Percentiles rank a stretch among this genome's conserved stretches.
phyloP scores from a whole-genome alignment of 1,139 yeast species.

The Protomyces lactucae-debilis region DNA sequence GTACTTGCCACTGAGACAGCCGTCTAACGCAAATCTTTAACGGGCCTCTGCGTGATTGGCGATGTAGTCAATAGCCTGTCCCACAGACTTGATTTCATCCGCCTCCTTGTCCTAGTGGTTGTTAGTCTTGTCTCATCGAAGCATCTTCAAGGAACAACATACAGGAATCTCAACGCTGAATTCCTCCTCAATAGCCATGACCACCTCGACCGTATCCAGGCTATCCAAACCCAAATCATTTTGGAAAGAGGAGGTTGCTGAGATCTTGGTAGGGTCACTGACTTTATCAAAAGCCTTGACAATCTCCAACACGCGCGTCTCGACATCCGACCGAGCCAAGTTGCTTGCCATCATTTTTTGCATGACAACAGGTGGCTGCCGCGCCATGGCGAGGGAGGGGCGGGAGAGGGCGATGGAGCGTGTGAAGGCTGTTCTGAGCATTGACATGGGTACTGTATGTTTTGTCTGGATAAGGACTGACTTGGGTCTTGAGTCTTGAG shows the following conservation, averaged over 20 bases:
- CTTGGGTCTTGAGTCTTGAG: background rate
- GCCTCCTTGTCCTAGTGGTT: conserved; percentile 61
- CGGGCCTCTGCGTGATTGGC: conserved; percentile 60
- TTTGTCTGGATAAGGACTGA: background rate
- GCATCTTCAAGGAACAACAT: background rate
- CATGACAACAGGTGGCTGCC: background rate
- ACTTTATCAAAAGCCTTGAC: conserved; percentile 71
- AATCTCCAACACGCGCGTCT: conserved; percentile 69
- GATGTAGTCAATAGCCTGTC: conserved; percentile 74
- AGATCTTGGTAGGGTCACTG: conserved; percentile 38
- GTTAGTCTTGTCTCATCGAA: background rate
- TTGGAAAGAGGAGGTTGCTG: conserved; percentile 57
- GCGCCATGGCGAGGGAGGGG: background rate
- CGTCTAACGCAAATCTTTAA: background rate
- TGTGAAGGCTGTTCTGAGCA: background rate
- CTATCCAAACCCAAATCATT: conserved; percentile 82
- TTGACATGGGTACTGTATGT: background rate
- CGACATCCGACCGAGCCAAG: conserved; percentile 45
- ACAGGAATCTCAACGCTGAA: conserved; percentile 60
- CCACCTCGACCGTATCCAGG: conserved; percentile 80
- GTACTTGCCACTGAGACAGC: background rate
- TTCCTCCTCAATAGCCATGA: conserved; percentile 82
- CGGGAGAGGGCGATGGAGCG: background rate
- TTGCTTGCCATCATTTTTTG: conserved; percentile 3
- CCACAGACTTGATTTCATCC: conserved; percentile 73